These are phyloP conservation scores for Ophiostoma perfectum DNA, from an alignment of 2,329 filamentous ascomycete genomes.

Conservation along the genomic window DNA sequence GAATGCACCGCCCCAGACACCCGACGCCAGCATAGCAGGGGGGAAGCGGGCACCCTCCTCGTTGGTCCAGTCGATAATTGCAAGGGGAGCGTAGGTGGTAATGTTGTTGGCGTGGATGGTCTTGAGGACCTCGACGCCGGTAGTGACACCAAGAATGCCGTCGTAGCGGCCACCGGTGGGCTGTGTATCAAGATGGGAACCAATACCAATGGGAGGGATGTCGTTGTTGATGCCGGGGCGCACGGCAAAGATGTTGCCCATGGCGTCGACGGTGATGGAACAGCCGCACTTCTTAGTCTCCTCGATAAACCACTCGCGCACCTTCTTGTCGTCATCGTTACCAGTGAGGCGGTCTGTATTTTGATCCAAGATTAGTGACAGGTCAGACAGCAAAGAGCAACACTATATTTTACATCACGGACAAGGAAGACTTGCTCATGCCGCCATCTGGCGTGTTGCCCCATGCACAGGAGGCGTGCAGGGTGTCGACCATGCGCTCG, in stretches of 20 bases:
- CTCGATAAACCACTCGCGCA: conserved; percentile 68
- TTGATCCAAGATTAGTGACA: not conserved
- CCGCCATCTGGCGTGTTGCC: conserved; percentile 25
- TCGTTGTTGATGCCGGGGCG: conserved; percentile 55
- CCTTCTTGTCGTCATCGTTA: conserved; percentile 66
- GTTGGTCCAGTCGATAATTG: conserved; percentile 75
- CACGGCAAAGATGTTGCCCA: conserved; percentile 80
- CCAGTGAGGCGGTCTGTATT: conserved; percentile 53
- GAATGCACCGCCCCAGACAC: conserved; percentile 69
- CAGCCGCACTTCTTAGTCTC: conserved; percentile 61
- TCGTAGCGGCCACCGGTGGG: conserved; percentile 35
- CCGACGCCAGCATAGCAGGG: conserved; percentile 66
- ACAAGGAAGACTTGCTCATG: conserved; percentile 19
- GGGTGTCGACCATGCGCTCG: conserved; percentile 24
- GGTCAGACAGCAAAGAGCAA: too few relatives aligned
- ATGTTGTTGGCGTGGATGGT: conserved; percentile 61
- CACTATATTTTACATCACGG: too few relatives aligned
- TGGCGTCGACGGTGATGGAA: conserved; percentile 61
- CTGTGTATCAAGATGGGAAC: conserved; percentile 64
- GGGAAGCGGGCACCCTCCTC: conserved; percentile 80
- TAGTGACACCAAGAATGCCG: conserved; percentile 51
- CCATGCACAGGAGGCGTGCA: conserved; percentile 24
- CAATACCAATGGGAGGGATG: conserved; percentile 61
- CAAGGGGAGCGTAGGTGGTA: conserved; percentile 65
- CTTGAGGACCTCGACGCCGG: conserved; percentile 67